Base-by-base conservation (phyloP, 305 asterid genomes). In the Fraxinus baroniana region DNA sequence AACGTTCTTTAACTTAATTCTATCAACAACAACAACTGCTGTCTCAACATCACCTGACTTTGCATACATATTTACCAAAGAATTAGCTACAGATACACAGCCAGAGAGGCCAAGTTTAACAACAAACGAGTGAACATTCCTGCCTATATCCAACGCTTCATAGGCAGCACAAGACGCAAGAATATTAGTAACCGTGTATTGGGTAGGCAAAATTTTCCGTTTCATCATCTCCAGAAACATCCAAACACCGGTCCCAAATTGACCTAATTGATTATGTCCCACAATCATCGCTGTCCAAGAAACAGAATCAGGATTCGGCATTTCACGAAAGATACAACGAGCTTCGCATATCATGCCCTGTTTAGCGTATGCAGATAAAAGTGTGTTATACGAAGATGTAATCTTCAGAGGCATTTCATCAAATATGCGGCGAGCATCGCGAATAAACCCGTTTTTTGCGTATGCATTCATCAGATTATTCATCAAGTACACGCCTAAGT, bases 231-330 rank as follows among this genome's bases (percentile, higher is more conserved):
- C 90, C 77, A 84, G 12, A 88, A 95, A 95, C 90, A 90, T 79
- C 83, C 77, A 64, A 37, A 91, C 81, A 68, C 93, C 93, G 60
- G 80, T 83, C 37, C 73, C 88, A 66, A 86, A 89, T 78, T 82
- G 87, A 9, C 95, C 94, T 87, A 85, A 80, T 4, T 75, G 91
- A 73, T 88, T 90, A 80, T 88, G 91, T 81, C 97, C 96, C 78
- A 89, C 94, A n/a, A 95, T 91, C 91, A 95, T 87, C 0, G 95
- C 88, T 3, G 97, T 94, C 98, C 97, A 95, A 3, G 98, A 93
- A 81, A 94, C 91, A 44, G 97, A 91, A 88, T 95, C 98, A 1
- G 89, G 88, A 13, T 81, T 84, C 5, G 95, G 92, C 88, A 88
- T 84, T 84, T 82, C 85, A 44, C 88, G 76, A 86, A 95, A 95